Base-by-base conservation (phyloP, 495 filamentous ascomycete genomes). In the Evernia prunastri region DNA sequence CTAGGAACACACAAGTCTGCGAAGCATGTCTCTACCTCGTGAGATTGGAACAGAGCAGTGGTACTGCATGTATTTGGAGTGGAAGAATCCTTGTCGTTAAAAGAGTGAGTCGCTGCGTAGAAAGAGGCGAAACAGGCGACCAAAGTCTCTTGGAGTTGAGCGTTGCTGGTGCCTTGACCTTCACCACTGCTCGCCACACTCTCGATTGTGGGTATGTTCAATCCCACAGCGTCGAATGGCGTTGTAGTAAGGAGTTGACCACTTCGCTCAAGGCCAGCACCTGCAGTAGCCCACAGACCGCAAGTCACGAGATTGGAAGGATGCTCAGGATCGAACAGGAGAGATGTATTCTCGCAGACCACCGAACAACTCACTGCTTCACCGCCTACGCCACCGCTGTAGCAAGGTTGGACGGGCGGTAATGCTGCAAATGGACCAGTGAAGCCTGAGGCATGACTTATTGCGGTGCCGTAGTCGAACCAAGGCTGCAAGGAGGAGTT, bases 1-100 rank as follows among this genome's bases (percentile, higher is more conserved):
- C 53, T 63, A 3, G 49, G 61, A 39, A 29, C 15, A 27, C 49
- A 63, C 18, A 63, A n/a, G 20, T 56, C 47, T n/a, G 10, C 47
- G 11, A 57, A 40, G 35, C 49, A 56, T 35, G 27, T 13, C 54
- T 33, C 54, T 20, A 11, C 27, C n/a, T n/a, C 15, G 11, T 12
- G 20, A 5, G 36, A 4, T 15, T 35, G 36, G 31, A 57, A 36
- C 9, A 36, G 29, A 35, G 18, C 20, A 33, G 31, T 33, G 36
- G 18, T 23, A 36, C 27, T 57, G 54, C 54, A 57, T 18, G 54
- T 4, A 20, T 35, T 35, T 29, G 29, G 54, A 10, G 54, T 57
- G 8, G 18, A 35, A 15, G 3, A 4, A 35, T 1, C 11, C 4
- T 35, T 36, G 23, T 33, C 31, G 17, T 31, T 57, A 35, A 33